phyloP scores from a whole-genome alignment of 768 basidiomycete species.

The Tulasnella sp. region DNA sequence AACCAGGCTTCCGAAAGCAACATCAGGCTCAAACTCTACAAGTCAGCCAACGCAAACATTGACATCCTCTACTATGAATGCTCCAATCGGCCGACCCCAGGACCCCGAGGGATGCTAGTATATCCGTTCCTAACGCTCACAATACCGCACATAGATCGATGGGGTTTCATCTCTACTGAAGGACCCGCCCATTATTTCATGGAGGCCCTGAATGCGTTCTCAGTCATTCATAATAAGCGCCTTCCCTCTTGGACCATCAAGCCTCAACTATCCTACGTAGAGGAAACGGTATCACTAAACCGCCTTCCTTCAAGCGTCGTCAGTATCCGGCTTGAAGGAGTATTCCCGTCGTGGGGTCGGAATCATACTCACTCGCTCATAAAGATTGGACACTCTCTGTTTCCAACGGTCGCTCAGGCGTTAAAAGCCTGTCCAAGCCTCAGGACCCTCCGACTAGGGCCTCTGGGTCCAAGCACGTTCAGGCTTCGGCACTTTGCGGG shows the following conservation, averaged over 20 bases:
- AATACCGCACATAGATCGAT: neutral
- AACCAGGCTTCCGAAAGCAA: neutral
- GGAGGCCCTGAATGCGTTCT: neutral
- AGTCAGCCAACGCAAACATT: neutral
- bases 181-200: neutral
- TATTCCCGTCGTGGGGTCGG: neutral
- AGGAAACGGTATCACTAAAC: neutral
- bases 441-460: neutral
- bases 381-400: no score
- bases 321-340: neutral
- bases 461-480: neutral
- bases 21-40: neutral
- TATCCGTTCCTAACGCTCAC: neutral
- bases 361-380: neutral
- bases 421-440: neutral
- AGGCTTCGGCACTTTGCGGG: neutral
- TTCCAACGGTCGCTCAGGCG: neutral
- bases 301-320: neutral
- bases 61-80: neutral
- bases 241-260: no score
- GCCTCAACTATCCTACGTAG: no score
- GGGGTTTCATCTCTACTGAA: neutral
- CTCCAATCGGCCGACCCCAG: neutral
- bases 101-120: no score
- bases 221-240: no score